phyloP scores from a whole-genome alignment of 2,329 filamentous ascomycete species.

The Fusarium pilosicola region DNA sequence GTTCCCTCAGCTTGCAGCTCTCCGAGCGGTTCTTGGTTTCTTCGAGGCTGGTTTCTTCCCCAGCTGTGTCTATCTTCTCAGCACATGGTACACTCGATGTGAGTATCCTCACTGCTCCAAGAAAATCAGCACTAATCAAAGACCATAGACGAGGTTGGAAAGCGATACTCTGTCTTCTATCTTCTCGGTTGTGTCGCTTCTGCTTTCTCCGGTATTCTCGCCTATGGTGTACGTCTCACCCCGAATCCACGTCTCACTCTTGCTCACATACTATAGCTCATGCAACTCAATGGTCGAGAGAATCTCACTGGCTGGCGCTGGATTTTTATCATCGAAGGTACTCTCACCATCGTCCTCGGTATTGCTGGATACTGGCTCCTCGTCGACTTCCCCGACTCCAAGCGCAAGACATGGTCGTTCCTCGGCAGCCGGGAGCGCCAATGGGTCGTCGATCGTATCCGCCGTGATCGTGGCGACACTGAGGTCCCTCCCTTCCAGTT shows the following conservation, averaged over 20 bases:
- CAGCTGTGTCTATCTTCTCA: conserved; percentile 76
- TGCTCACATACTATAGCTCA: conserved; percentile 53
- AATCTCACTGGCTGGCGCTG: conserved; percentile 71
- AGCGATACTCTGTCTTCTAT: conserved; percentile 75
- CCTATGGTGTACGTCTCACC: conserved; percentile 67
- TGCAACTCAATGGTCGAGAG: conserved; percentile 69
- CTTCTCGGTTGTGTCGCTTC: conserved; percentile 73
- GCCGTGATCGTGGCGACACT: conserved; percentile 67
- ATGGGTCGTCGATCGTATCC: conserved; percentile 65
- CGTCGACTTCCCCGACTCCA: conserved; percentile 71
- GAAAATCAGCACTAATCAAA: neutral
- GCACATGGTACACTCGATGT: conserved; percentile 77
- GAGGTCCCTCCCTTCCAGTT: conserved; percentile 63
- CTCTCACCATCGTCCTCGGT: conserved; percentile 64
- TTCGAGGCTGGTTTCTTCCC: conserved; percentile 80
- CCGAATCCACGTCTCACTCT: neutral
- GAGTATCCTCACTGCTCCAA: conserved; percentile 41
- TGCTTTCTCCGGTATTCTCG: conserved; percentile 74
- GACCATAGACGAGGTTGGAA: conserved; percentile 70
- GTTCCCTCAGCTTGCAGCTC: conserved; percentile 62
- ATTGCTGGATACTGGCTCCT: conserved; percentile 65
- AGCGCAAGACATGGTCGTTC: conserved; percentile 62
- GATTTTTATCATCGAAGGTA: conserved; percentile 70
- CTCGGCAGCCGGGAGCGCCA: conserved; percentile 60
- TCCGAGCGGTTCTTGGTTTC: conserved; percentile 69